Conservation (phyloP, 164 flowering plant genomes). For the Umbellularia californica region DNA sequence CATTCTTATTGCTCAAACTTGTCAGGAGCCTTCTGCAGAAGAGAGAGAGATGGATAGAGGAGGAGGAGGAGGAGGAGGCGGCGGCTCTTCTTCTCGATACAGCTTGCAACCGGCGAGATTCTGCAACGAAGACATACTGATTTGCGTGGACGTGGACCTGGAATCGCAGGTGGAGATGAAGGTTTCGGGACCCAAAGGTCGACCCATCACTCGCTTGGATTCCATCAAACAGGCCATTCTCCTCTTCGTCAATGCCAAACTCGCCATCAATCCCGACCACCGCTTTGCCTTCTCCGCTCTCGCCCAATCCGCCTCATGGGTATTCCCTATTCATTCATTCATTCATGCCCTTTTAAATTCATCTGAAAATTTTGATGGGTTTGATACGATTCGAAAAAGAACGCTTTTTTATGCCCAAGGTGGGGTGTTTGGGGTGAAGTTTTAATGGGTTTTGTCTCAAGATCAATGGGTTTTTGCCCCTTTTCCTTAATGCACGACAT, state of each 20-base stretch:
- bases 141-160: constrained; percentile 69
- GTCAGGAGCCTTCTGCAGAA: background rate
- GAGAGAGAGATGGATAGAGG: constrained; percentile 6
- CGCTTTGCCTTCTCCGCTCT: constrained; percentile 74
- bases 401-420: background rate
- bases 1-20: too few relatives aligned
- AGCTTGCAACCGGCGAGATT: constrained; percentile 33
- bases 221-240: constrained; percentile 75
- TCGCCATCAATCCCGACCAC: constrained; percentile 77
- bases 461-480: background rate
- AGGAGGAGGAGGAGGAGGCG: constrained; percentile 30
- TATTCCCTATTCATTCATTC: constrained; percentile 16
- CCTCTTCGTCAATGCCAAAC: constrained; percentile 74
- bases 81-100: constrained; percentile 12
- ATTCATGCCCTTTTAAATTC: too few relatives aligned
- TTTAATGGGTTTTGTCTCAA: background rate
- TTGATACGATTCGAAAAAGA: too few relatives aligned
- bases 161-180: constrained; percentile 81
- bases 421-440: background rate
- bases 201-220: constrained; percentile 76
- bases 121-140: constrained; percentile 72
- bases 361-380: too few relatives aligned
- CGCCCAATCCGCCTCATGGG: constrained; percentile 71
- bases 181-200: constrained; percentile 49
- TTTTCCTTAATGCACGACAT: background rate